Percentiles rank a stretch among this genome's conserved stretches.
Evolutionary conservation across 345 rosid species (phyloP).

Genomic region (Kandelia obovata): DNA sequence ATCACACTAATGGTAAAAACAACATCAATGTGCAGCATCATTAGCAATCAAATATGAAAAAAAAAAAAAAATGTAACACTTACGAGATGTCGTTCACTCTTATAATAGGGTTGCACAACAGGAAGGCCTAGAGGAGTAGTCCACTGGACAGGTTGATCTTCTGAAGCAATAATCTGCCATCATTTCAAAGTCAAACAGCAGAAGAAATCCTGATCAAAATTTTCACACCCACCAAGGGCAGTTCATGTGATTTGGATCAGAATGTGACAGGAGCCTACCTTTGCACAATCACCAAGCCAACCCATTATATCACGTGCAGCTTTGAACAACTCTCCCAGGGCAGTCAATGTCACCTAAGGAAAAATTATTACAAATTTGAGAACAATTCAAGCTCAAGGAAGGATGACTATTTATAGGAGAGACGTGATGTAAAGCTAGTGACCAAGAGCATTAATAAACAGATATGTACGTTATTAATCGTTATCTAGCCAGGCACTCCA

Average conservation of each 20-base stretch:
- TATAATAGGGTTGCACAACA: conserved; percentile 89
- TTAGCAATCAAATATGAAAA: background rate
- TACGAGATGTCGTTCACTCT: conserved; percentile 73
- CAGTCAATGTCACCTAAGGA: conserved; percentile 78
- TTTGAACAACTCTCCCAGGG: conserved; percentile 87
- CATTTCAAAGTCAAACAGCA: conserved; percentile 11
- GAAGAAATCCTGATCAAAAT: conserved; percentile 4
- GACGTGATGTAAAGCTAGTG: background rate
- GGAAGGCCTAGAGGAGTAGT: conserved; percentile 96
- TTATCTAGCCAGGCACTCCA: conserved; percentile 1
- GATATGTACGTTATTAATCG: too few species aligned
- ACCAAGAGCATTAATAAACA: background rate
- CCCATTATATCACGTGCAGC: conserved; percentile 93
- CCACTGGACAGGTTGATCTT: conserved; percentile 86
- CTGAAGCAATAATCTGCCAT: conserved; percentile 71
- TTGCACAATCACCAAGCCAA: conserved; percentile 97
- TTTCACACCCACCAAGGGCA: background rate
- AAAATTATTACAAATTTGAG: conserved; percentile 8
- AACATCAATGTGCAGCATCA: background rate
- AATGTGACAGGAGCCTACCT: conserved; percentile 36
- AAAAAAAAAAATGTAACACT: conserved; percentile 23
- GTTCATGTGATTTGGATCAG: background rate
- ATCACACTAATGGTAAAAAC: background rate
- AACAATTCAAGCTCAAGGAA: background rate
- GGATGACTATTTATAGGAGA: background rate